These are phyloP conservation scores for Coffea eugenioides DNA, from an alignment of 257 asterid species.

Conservation along the genomic window DNA sequence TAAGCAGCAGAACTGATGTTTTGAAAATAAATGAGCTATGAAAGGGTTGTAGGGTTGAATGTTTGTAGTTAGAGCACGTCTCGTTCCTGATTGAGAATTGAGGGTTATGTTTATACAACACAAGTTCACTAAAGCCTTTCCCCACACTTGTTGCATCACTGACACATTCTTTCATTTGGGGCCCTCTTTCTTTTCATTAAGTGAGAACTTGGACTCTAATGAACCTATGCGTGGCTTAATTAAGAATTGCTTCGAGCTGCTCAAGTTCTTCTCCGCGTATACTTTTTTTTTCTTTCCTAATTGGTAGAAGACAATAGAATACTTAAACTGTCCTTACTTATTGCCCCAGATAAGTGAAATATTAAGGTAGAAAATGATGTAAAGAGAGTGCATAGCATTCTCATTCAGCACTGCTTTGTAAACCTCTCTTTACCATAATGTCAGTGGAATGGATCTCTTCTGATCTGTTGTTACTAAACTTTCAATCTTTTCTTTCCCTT, in stretches of 20 bases:
- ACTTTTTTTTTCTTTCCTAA: not conserved
- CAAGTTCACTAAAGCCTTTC: not conserved
- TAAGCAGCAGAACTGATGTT: not conserved
- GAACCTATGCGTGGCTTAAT: not conserved
- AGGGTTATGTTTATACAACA: not conserved
- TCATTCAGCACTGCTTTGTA: not conserved
- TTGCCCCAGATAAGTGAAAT: too few species aligned
- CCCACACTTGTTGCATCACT: not conserved
- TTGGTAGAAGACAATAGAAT: too few species aligned
- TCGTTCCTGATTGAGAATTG: conserved; percentile 1
- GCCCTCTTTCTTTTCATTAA: not conserved
- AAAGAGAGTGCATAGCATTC: not conserved
- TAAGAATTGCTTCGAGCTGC: too few species aligned
- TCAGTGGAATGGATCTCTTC: not conserved
- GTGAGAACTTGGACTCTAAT: not conserved
- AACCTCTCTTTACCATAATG: not conserved
- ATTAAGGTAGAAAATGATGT: not conserved
- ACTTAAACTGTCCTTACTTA: too few species aligned
- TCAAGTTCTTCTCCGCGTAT: not conserved
- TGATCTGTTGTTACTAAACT: not conserved
- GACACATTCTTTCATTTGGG: not conserved
- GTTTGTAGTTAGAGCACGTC: not conserved
- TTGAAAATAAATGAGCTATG: not conserved
- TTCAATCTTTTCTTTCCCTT: not conserved
- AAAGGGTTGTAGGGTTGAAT: not conserved